Evolutionary conservation across 495 filamentous ascomycete genomes (phyloP), one percentile per base, ranked within the genome.

Genomic region (Penicillium arizonense): DNA sequence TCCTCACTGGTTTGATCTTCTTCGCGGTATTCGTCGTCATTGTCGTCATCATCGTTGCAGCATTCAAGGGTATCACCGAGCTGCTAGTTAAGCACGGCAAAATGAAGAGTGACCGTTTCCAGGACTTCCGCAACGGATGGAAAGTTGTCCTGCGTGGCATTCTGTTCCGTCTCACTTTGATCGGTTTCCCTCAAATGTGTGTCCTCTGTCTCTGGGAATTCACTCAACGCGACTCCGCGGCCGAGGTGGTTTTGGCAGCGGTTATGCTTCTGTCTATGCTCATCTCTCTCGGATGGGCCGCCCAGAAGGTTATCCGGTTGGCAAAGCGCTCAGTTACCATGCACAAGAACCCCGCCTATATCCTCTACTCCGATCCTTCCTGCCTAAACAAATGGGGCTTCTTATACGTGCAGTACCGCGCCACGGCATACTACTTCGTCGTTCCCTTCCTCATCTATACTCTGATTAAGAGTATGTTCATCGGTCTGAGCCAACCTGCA

Each of bases 321-420:
- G 94, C 94, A 14, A 89, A 87, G 56, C 88, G 90, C 48, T 96
- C 92, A 5, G 85, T 96, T 49, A 71, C 82, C 10, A 88, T 96
- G 81, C 93, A 98, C 80, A 90, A 90, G 65, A 98, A 97, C 68
- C 93, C 94, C 10, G 93, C 91, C 41, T 97, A 97, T 63, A 96
- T 97, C 59, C 82, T 98, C 34, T 98, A 96, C 77, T 96, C 94
- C 7, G 94, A 98, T 62, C 90, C 91, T 9, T 80, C 87, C 44
- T 85, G 88, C 32, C 75, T 98, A 52, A 97, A 98, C 83, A 96
- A 96, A 75, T 97, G 94, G 94, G 94, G 94, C 13, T 98, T 97
- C 75, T 75, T 98, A 26, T 98, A 98, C 66, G 90, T 98, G 50
- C 94, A 97, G 68, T 97, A 96, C 77, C 87, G 92, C 50, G 93